Evolutionary conservation across 2,329 filamentous ascomycete genomes (phyloP).

Genomic region (Stachybotrys elegans): DNA sequence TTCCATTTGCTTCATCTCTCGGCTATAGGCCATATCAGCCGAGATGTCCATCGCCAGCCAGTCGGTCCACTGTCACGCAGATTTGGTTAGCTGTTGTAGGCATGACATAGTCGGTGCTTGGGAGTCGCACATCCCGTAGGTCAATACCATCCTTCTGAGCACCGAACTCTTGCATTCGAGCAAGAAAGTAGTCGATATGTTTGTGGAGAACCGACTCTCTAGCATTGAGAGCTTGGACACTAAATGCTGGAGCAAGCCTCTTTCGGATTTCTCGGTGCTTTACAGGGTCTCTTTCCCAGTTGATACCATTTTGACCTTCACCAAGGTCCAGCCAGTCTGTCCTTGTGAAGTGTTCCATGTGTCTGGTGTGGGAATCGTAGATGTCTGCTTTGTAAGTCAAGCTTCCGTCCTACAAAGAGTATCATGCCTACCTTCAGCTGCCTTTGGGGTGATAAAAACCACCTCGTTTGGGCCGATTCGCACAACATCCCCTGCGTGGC

Average conservation of each 20-base stretch:
- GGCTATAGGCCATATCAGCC: slow-evolving; percentile 1
- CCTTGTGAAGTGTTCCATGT: not conserved
- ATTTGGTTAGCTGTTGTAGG: no score
- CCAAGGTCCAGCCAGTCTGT: not conserved
- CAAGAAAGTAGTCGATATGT: not conserved
- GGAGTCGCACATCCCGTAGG: not conserved
- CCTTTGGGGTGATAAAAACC: not conserved
- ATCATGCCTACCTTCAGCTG: not conserved
- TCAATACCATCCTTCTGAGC: not conserved
- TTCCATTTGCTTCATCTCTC: not conserved
- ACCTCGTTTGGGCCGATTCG: not conserved
- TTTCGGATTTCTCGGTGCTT: not conserved
- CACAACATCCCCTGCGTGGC: not conserved
- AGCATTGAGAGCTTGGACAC: not conserved
- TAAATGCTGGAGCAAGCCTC: not conserved
- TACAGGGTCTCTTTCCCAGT: not conserved
- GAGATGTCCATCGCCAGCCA: slow-evolving; percentile 1
- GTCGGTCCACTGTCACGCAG: not conserved
- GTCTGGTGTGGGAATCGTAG: not conserved
- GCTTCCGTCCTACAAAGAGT: not conserved
- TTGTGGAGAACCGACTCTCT: not conserved
- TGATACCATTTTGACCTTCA: not conserved
- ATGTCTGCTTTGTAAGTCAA: not conserved
- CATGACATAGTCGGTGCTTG: no score
- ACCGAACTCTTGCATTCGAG: not conserved